phyloP scores from a whole-genome alignment of 1,139 yeast species.

The Lodderomyces theae region DNA sequence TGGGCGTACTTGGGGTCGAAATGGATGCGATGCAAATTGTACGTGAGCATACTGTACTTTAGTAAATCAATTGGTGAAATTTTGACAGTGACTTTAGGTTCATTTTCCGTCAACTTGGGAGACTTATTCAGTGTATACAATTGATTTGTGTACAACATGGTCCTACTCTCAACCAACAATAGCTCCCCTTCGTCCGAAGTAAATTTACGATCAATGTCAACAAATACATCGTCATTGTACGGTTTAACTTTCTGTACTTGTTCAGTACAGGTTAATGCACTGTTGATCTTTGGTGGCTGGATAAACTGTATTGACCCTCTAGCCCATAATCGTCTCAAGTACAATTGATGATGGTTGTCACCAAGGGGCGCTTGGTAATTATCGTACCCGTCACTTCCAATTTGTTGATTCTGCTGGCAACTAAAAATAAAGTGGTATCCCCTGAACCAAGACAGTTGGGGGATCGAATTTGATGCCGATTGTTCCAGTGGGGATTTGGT shows the following conservation, averaged over 20 bases:
- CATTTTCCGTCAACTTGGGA: background rate
- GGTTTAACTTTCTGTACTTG: constrained; percentile 32
- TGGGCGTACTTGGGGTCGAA: constrained; percentile 56
- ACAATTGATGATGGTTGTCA: constrained; percentile 28
- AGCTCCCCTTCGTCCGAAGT: constrained; percentile 5
- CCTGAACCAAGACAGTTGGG: constrained; percentile 7
- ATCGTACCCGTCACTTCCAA: constrained; percentile 80
- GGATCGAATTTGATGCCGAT: background rate
- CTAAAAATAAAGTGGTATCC: constrained; percentile 72
- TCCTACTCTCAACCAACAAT: constrained; percentile 29
- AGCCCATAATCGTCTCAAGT: constrained; percentile 75
- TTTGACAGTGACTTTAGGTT: background rate
- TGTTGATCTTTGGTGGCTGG: constrained; percentile 8
- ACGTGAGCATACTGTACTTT: constrained; percentile 70
- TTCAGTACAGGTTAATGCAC: constrained; percentile 40
- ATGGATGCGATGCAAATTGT: constrained; percentile 83
- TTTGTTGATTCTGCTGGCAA: constrained; percentile 43
- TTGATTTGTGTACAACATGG: constrained; percentile 37
- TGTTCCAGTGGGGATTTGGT: constrained; percentile 2
- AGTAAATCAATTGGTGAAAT: constrained; percentile 14
- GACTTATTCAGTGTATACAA: constrained; percentile 14
- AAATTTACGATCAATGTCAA: constrained; percentile 43
- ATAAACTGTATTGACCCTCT: constrained; percentile 59
- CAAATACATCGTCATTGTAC: constrained; percentile 39
- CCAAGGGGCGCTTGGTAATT: constrained; percentile 66